Conservation (phyloP, 306 rosid species). For the Oxytropis ochrocephala region DNA sequence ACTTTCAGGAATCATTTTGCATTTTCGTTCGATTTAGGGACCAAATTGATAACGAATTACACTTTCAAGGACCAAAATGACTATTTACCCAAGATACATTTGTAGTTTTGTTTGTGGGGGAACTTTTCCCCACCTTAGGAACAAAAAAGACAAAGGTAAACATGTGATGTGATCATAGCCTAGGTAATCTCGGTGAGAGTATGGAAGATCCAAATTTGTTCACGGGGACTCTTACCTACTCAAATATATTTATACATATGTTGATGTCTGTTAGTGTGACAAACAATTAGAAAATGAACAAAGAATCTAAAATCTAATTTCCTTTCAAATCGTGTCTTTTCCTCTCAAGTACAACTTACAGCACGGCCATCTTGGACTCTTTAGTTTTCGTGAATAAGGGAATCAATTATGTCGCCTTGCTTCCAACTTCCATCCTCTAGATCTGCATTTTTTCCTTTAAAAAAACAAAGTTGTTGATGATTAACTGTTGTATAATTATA, state of each 20-base stretch:
- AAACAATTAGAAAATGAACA: neutral
- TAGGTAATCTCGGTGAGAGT: too few species aligned
- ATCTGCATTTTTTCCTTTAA: neutral
- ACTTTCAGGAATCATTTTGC: too few species aligned
- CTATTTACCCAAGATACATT: too few species aligned
- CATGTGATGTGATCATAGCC: too few species aligned
- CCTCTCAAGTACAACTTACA: neutral
- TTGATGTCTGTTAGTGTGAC: neutral
- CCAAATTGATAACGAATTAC: too few species aligned
- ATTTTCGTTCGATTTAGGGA: too few species aligned
- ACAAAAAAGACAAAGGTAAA: too few species aligned
- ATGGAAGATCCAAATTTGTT: neutral
- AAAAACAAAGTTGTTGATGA: neutral
- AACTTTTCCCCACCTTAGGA: too few species aligned
- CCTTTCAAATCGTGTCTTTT: neutral
- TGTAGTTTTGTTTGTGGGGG: too few species aligned
- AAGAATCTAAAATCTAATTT: neutral
- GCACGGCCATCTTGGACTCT: neutral
- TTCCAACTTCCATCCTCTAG: neutral
- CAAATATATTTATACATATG: neutral
- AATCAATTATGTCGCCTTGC: slow-evolving; percentile 4
- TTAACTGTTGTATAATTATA: neutral
- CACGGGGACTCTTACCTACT: neutral
- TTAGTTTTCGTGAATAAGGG: neutral
- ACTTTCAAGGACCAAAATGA: too few species aligned